A percentile compares a stretch with the other conserved stretches of the same genome.
Conservation (phyloP, 2,329 filamentous ascomycete genomes). For the Penicillium sp. region DNA sequence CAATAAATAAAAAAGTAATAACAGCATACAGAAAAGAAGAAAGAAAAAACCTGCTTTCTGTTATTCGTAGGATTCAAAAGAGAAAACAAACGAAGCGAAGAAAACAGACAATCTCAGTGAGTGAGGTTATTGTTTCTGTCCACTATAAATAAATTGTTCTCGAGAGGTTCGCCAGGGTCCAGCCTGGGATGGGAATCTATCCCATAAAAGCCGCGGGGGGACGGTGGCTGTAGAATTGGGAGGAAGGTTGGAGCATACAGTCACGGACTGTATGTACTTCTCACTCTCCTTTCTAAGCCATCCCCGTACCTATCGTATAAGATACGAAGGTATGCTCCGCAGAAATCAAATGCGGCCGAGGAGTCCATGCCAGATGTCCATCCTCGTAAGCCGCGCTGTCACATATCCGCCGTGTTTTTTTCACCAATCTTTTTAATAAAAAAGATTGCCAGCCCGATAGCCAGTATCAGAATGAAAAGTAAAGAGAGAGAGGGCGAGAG, state of each 20-base stretch:
- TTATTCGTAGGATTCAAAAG: background rate
- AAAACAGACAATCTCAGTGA: background rate
- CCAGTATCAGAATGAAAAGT: slow-evolving; percentile 12
- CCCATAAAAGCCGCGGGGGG: background rate
- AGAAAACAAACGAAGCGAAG: background rate
- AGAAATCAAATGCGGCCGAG: slow-evolving; percentile 2
- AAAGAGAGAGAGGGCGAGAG: background rate
- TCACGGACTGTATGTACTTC: slow-evolving; percentile 4
- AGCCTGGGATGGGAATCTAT: background rate
- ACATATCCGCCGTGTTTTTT: slow-evolving; percentile 3
- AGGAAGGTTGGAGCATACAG: background rate
- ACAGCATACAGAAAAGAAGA: background rate
- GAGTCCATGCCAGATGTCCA: slow-evolving; percentile 6
- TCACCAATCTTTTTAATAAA: slow-evolving; percentile 11
- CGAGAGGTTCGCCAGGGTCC: background rate
- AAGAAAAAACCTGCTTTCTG: background rate
- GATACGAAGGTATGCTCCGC: background rate
- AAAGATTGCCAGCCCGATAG: slow-evolving; percentile 9
- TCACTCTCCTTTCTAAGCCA: background rate
- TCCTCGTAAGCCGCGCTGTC: slow-evolving; percentile 1
- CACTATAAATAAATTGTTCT: background rate
- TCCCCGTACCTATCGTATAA: background rate
- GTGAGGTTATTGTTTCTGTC: background rate
- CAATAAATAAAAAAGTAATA: background rate
- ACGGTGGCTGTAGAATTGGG: background rate